A percentile compares a stretch with the other conserved stretches of the same genome.
Conservation (phyloP, 495 filamentous ascomycete species). For the Penicillium salamii region DNA sequence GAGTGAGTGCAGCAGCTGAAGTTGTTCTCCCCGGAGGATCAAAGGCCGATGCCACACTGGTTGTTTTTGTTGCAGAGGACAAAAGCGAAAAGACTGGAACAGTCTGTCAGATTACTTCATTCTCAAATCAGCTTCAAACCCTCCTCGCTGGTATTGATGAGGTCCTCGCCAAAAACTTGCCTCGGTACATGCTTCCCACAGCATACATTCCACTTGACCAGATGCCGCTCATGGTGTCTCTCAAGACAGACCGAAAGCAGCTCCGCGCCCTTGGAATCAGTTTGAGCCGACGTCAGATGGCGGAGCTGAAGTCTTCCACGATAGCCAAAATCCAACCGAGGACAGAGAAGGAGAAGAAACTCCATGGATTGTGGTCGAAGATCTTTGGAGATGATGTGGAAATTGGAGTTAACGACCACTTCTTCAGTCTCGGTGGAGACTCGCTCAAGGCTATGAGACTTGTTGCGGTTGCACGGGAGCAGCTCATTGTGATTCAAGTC, state of each 20-base stretch:
- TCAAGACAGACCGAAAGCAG: slow-evolving; percentile 51
- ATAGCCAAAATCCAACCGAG: not conserved
- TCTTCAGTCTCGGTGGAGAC: slow-evolving; percentile 39
- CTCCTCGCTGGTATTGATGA: slow-evolving; percentile 2
- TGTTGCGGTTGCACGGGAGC: slow-evolving; percentile 26
- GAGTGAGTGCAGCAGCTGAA: not conserved
- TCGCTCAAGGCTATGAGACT: slow-evolving; percentile 35
- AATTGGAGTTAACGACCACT: slow-evolving; percentile 40
- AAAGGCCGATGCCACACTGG: not conserved
- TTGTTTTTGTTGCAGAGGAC: slow-evolving; percentile 7
- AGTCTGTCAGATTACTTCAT: not conserved
- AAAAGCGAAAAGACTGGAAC: not conserved
- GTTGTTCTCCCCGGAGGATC: slow-evolving; percentile 1
- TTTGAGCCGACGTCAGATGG: not conserved
- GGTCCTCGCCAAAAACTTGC: slow-evolving; percentile 38
- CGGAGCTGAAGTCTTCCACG: not conserved
- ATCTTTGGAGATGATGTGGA: not conserved
- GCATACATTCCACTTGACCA: slow-evolving; percentile 43
- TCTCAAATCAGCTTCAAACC: not conserved
- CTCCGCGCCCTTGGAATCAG: slow-evolving; percentile 17
- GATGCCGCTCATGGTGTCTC: slow-evolving; percentile 46
- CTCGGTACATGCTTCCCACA: slow-evolving; percentile 48
- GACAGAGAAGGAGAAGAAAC: slow-evolving; percentile 1
- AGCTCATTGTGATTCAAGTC: slow-evolving; percentile 28
- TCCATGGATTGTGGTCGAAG: not conserved